These are phyloP conservation scores for Adansonia madagascariensis DNA, from an alignment of 441 rosid species.

Conservation along the genomic window DNA sequence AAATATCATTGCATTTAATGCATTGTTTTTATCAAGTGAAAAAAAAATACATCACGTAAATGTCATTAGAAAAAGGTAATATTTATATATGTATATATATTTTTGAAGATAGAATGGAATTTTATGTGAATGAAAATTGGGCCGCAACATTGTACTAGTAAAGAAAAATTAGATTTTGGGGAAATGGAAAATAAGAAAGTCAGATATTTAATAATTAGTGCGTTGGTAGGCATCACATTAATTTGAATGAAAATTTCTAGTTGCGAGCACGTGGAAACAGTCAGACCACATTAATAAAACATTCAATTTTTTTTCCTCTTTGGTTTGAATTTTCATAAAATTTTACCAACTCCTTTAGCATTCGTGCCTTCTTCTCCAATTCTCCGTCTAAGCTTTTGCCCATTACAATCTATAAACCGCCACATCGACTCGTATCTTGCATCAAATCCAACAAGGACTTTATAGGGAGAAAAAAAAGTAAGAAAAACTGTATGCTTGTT, in stretches of 20 bases:
- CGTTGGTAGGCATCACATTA: background rate
- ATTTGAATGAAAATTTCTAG: slow-evolving; percentile 2
- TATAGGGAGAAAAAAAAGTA: background rate
- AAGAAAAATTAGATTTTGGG: background rate
- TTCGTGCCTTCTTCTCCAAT: background rate
- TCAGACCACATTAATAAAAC: slow-evolving; percentile 2
- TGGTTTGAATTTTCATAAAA: background rate
- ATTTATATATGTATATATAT: no score
- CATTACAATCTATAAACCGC: background rate
- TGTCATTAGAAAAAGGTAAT: no score
- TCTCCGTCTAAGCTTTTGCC: background rate
- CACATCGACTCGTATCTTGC: background rate
- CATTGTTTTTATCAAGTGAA: no score
- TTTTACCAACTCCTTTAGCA: background rate
- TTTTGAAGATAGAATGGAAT: background rate
- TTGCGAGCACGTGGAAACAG: slow-evolving; percentile 14
- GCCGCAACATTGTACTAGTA: background rate
- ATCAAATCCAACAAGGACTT: background rate
- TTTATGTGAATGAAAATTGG: background rate
- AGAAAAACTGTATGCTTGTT: background rate
- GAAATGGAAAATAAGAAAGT: background rate
- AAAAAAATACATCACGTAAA: no score
- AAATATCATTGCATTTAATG: no score
- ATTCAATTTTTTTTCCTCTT: background rate
- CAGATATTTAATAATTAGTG: background rate